phyloP scores from a whole-genome alignment of 768 basidiomycete species.

The Royoungia palumana region DNA sequence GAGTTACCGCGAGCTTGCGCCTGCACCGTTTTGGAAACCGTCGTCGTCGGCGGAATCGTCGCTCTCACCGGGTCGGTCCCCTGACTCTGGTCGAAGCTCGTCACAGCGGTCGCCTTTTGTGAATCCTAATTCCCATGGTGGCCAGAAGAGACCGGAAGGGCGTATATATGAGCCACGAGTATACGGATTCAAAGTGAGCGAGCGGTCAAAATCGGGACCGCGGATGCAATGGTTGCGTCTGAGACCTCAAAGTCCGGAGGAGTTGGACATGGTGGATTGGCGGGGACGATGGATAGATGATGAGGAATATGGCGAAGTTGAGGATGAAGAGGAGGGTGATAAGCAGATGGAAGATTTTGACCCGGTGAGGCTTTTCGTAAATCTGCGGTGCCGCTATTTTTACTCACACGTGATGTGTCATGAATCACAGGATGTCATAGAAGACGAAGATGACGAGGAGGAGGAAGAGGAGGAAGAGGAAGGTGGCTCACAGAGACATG shows the following conservation, averaged over 20 bases:
- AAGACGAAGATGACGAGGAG: conserved; percentile 60
- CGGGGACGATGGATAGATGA: conserved; percentile 84
- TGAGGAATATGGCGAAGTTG: conserved; percentile 69
- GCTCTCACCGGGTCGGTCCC: conserved; percentile 56
- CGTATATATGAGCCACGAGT: conserved; percentile 89
- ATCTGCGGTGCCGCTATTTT: not conserved
- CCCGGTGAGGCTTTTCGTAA: conserved; percentile 46
- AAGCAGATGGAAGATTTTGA: conserved; percentile 87
- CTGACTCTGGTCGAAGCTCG: conserved; percentile 47
- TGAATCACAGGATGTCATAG: conserved; percentile 44
- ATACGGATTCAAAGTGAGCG: conserved; percentile 97
- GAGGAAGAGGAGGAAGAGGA: conserved; percentile 40
- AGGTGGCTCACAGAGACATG: conserved; percentile 25
- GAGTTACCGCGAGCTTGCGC: conserved; percentile 91
- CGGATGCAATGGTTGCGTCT: conserved; percentile 95
- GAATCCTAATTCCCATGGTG: conserved; percentile 87
- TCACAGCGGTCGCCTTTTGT: conserved; percentile 59
- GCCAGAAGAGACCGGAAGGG: conserved; percentile 84
- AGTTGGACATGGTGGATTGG: conserved; percentile 88
- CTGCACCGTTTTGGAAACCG: conserved; percentile 90
- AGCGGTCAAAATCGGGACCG: conserved; percentile 90
- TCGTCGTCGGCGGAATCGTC: conserved; percentile 47
- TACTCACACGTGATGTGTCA: conserved; percentile 11
- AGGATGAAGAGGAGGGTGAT: conserved; percentile 51
- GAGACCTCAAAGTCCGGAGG: conserved; percentile 74